phyloP scores from a whole-genome alignment of 495 filamentous ascomycete genomes.

The Penicillium malachiteum region DNA sequence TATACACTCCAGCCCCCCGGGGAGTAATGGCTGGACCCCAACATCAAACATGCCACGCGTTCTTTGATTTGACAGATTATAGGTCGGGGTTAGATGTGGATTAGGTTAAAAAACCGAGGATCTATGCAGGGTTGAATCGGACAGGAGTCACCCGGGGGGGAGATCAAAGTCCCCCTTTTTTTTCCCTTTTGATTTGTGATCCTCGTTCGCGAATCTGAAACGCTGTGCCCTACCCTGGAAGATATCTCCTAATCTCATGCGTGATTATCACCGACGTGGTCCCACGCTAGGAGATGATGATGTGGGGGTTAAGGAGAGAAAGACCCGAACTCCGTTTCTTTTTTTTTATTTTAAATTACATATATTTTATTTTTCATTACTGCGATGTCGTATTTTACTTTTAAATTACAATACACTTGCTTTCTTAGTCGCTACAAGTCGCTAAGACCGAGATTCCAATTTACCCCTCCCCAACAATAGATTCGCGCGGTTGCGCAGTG shows the following conservation, averaged over 20 bases:
- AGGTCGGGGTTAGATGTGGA: neutral
- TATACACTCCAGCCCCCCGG: neutral
- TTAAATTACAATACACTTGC: neutral
- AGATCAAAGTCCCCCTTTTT: neutral
- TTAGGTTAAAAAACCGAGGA: neutral
- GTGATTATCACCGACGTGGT: neutral
- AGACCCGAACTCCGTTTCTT: too few species aligned
- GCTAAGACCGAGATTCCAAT: neutral
- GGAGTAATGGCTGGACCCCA: neutral
- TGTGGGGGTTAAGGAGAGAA: neutral
- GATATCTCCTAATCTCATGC: neutral
- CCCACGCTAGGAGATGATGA: neutral
- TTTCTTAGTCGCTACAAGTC: neutral
- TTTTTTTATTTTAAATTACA: neutral
- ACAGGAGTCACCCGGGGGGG: neutral
- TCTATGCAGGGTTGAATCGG: conserved; percentile 7
- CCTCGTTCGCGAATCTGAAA: neutral
- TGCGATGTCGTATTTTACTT: neutral
- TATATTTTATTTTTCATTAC: neutral
- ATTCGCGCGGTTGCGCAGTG: conserved; percentile 12
- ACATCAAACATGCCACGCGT: neutral
- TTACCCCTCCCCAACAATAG: neutral
- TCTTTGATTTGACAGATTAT: neutral
- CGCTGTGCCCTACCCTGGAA: neutral
- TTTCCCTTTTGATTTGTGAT: neutral